Conservation (phyloP, 225 moss, liverwort and hornwort species). For the Antitrichia curtipendula region DNA sequence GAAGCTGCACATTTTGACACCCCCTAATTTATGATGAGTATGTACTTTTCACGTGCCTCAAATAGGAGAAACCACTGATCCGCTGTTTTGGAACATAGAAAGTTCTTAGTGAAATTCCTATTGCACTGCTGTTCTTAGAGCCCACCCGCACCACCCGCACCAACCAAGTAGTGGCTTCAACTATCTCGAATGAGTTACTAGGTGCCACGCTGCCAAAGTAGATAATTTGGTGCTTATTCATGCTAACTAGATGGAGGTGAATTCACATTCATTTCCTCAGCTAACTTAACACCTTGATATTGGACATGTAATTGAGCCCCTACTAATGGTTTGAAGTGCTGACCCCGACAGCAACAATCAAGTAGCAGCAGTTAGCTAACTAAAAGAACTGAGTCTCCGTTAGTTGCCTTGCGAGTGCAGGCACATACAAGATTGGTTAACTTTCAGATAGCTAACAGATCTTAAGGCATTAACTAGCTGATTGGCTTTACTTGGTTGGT, state of each 20-base stretch:
- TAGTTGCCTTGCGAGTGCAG: neutral
- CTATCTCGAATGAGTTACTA: neutral
- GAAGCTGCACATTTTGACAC: neutral
- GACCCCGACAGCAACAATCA: neutral
- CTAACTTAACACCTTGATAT: neutral
- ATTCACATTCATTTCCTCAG: neutral
- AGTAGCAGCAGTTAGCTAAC: neutral
- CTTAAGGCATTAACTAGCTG: neutral
- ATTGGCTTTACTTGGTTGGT: neutral
- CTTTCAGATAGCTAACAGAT: neutral
- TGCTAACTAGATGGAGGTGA: neutral
- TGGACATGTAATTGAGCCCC: neutral
- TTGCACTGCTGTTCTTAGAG: neutral
- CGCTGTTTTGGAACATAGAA: neutral
- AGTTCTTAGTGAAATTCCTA: neutral
- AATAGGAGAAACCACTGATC: neutral
- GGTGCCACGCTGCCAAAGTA: neutral
- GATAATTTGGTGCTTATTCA: neutral
- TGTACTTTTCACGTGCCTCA: neutral
- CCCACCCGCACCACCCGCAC: neutral
- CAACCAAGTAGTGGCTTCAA: neutral
- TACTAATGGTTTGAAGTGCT: neutral
- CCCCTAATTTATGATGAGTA: neutral
- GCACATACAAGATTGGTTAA: neutral
- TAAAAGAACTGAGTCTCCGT: neutral